phyloP scores from a whole-genome alignment of 306 rosid species.

The Nissolia schottii region DNA sequence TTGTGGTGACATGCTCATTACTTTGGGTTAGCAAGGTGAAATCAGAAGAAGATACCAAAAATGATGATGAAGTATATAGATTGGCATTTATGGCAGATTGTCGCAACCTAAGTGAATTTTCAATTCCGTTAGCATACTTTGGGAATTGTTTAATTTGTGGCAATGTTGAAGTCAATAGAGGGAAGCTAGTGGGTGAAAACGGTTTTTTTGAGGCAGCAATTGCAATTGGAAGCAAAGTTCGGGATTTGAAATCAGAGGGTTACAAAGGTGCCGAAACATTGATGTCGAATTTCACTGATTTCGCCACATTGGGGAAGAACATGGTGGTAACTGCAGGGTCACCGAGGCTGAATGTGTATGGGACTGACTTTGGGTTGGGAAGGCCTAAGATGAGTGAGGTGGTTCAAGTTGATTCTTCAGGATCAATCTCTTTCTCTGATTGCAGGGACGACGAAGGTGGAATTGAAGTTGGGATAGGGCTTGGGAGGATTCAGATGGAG shows the following conservation, averaged over 20 bases:
- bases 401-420: background rate
- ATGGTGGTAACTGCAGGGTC: background rate
- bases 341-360: background rate
- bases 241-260: constrained; percentile 1
- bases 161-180: background rate
- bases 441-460: constrained; percentile 1
- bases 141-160: constrained; percentile 30
- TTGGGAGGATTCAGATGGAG: background rate
- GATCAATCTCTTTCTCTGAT: background rate
- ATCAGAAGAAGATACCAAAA: constrained; percentile 10
- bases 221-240: constrained; percentile 27
- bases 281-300: background rate
- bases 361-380: constrained; percentile 26
- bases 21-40: constrained; percentile 19
- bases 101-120: constrained; percentile 10
- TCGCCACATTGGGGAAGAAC: background rate
- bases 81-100: constrained; percentile 30
- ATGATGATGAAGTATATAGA: constrained; percentile 7
- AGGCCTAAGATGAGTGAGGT: constrained; percentile 8
- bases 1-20: constrained; percentile 22
- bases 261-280: constrained; percentile 20
- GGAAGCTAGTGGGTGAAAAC: constrained; percentile 25
- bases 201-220: constrained; percentile 27
- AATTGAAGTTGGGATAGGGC: constrained; percentile 16
- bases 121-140: constrained; percentile 32